Evolutionary conservation across 179 eudicot genomes (phyloP).

Genomic region (Drosera spatulata): DNA sequence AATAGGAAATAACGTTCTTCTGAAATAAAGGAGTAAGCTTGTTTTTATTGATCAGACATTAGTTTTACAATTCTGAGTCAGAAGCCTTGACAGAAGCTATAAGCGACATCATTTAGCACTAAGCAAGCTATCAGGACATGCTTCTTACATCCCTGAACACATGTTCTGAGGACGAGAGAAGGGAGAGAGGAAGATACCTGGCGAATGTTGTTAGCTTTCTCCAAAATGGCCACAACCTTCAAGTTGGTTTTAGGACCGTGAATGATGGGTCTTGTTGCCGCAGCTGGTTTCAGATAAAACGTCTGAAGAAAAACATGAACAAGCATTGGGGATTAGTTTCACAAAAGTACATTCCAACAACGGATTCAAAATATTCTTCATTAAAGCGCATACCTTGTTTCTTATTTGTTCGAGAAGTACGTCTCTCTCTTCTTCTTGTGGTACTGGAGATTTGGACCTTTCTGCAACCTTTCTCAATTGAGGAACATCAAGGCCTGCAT

Average conservation of each 20-base stretch:
- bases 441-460: conserved; percentile 20
- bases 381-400: conserved; percentile 42
- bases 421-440: conserved; percentile 30
- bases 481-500: conserved; percentile 2
- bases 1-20: too few relatives aligned
- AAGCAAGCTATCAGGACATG: too few relatives aligned
- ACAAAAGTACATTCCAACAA: conserved; percentile 1
- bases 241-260: conserved; percentile 87
- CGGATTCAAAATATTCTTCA: not conserved
- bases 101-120: too few relatives aligned
- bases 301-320: conserved; percentile 36
- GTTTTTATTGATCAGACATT: too few relatives aligned
- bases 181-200: conserved; percentile 37
- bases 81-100: too few relatives aligned
- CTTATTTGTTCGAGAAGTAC: conserved; percentile 77
- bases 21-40: too few relatives aligned
- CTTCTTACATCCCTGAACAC: too few relatives aligned
- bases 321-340: conserved; percentile 9
- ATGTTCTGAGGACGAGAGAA: not conserved
- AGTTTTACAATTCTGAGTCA: too few relatives aligned
- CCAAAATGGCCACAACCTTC: conserved; percentile 90
- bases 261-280: conserved; percentile 56
- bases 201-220: conserved; percentile 91
- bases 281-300: conserved; percentile 78
- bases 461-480: conserved; percentile 82